These are phyloP conservation scores for Prinsepia uniflora DNA, from an alignment of 306 rosid genomes.

Conservation along the genomic window DNA sequence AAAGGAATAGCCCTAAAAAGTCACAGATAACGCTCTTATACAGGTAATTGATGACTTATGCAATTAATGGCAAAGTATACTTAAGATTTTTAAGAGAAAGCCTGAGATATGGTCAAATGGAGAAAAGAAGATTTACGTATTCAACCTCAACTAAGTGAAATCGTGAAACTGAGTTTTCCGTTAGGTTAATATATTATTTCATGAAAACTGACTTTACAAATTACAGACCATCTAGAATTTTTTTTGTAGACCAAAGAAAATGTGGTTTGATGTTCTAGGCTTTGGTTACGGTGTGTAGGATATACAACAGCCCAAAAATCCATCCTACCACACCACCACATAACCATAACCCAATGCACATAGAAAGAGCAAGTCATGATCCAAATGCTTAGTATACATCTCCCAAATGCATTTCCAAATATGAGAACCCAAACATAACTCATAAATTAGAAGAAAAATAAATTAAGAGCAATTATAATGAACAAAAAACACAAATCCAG, in stretches of 20 bases:
- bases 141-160: background rate
- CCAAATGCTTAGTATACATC: no score
- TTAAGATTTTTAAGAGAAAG: background rate
- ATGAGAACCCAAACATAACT: no score
- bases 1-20: background rate
- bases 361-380: no score
- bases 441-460: no score
- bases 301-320: conserved; percentile 13
- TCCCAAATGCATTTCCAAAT: no score
- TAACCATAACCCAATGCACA: no score
- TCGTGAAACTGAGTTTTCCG: no score
- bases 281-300: background rate
- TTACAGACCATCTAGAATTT: background rate
- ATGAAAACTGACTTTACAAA: background rate
- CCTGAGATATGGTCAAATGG: background rate
- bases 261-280: background rate
- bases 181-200: no score
- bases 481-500: no score
- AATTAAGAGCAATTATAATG: no score
- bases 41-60: background rate
- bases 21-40: background rate
- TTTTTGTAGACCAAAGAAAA: background rate
- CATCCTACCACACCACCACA: no score
- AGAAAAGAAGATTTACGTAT: background rate
- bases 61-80: background rate